A percentile compares a stretch with the other conserved stretches of the same genome.
Conservation (phyloP, 2,329 filamentous ascomycete species). For the Fusarium sp. region DNA sequence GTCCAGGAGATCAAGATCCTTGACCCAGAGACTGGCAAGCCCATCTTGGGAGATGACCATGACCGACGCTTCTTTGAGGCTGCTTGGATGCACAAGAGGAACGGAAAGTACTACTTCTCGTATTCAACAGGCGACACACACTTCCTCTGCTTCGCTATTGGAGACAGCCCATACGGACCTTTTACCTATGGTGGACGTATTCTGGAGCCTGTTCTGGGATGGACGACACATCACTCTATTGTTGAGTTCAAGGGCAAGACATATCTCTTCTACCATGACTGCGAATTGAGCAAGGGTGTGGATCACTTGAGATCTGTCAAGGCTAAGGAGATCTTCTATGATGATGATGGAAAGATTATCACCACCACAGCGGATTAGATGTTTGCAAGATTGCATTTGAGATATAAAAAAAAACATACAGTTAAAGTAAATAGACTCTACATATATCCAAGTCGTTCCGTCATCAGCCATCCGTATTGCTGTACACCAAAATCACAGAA, state of each 20-base stretch:
- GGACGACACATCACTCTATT: conserved; percentile 86
- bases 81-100: conserved; percentile 81
- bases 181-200: conserved; percentile 80
- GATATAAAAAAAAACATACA: background rate
- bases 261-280: conserved; percentile 84
- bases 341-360: conserved; percentile 72
- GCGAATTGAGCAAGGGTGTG: conserved; percentile 74
- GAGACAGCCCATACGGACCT: conserved; percentile 74
- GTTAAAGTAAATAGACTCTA: background rate
- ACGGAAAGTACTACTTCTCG: conserved; percentile 78
- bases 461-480: conserved; percentile 1
- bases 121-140: conserved; percentile 85
- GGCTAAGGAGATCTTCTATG: conserved; percentile 80
- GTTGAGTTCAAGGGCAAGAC: conserved; percentile 78
- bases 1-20: conserved; percentile 74
- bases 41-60: conserved; percentile 75
- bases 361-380: conserved; percentile 49
- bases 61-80: conserved; percentile 84
- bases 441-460: background rate
- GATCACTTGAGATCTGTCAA: conserved; percentile 81
- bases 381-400: background rate
- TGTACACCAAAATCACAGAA: conserved; percentile 1
- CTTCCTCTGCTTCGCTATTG: conserved; percentile 76
- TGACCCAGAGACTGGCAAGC: conserved; percentile 69
- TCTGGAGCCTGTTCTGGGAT: conserved; percentile 80